Conservation (phyloP, 2,329 filamentous ascomycete species). For the Ophiostoma quercus region DNA sequence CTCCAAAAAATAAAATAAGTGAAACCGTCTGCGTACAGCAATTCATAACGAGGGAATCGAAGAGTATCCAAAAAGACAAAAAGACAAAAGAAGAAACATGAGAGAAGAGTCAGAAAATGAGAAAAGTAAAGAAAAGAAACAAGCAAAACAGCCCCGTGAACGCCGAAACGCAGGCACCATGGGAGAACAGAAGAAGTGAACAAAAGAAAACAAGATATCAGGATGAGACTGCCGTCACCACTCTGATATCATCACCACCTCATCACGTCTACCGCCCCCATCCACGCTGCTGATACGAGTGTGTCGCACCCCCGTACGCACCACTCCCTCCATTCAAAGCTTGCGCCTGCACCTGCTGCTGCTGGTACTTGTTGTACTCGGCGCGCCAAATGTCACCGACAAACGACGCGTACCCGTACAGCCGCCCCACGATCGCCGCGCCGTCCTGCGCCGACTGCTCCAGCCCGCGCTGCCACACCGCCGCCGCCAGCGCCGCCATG, state of each 20-base stretch:
- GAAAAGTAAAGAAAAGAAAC: neutral
- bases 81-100: neutral
- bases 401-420: slow-evolving; percentile 44
- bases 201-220: neutral
- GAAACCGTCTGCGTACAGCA: neutral
- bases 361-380: slow-evolving; percentile 55
- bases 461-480: slow-evolving; percentile 60
- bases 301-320: neutral
- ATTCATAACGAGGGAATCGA: neutral
- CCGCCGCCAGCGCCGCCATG: slow-evolving; percentile 49
- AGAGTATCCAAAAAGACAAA: neutral
- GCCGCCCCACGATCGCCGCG: slow-evolving; percentile 39
- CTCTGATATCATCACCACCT: neutral
- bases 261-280: neutral
- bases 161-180: slow-evolving; percentile 1
- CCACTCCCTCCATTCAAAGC: slow-evolving; percentile 20
- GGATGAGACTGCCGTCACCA: neutral
- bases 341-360: slow-evolving; percentile 38
- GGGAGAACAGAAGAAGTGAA: neutral
- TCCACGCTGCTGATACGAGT: slow-evolving; percentile 13
- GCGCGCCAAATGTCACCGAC: slow-evolving; percentile 51
- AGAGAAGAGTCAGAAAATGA: neutral
- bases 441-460: slow-evolving; percentile 59
- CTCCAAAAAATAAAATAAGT: neutral
- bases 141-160: neutral